Conservation (phyloP, 768 basidiomycete species). For the Astraeus odoratus region DNA sequence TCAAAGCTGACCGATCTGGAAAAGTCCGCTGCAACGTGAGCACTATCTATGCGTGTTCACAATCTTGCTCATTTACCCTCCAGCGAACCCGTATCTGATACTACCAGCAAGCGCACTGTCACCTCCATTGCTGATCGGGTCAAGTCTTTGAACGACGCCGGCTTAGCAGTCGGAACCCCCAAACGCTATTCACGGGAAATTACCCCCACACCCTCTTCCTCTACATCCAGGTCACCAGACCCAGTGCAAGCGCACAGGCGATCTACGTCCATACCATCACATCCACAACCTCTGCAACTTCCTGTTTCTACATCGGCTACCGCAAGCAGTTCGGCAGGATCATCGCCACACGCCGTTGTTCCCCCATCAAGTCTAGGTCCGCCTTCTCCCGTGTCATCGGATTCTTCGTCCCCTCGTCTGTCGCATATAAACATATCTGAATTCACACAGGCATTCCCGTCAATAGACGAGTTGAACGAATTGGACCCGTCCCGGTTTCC, state of each 20-base stretch:
- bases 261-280: slow-evolving; percentile 29
- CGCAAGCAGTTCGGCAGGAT: slow-evolving; percentile 26
- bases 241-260: slow-evolving; percentile 32
- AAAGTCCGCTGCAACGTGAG: slow-evolving; percentile 28
- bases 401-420: slow-evolving; percentile 54
- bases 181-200: slow-evolving; percentile 56
- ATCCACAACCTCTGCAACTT: slow-evolving; percentile 14
- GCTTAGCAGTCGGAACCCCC: slow-evolving; percentile 50
- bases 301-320: slow-evolving; percentile 14
- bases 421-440: slow-evolving; percentile 40
- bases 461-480: slow-evolving; percentile 72
- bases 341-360: slow-evolving; percentile 60
- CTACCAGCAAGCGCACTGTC: slow-evolving; percentile 41
- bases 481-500: slow-evolving; percentile 41
- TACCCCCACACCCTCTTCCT: slow-evolving; percentile 27
- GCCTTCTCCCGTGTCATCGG: slow-evolving; percentile 66
- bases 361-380: slow-evolving; percentile 67
- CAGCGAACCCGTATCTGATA: slow-evolving; percentile 16
- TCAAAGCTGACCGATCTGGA: slow-evolving; percentile 41
- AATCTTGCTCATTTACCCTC: slow-evolving; percentile 8
- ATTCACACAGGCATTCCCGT: slow-evolving; percentile 63
- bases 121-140: slow-evolving; percentile 78
- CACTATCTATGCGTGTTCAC: slow-evolving; percentile 4
- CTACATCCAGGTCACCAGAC: slow-evolving; percentile 25
- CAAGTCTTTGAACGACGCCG: slow-evolving; percentile 65